phyloP scores from a whole-genome alignment of 306 rosid genomes.

The Dryas alaskensis region DNA sequence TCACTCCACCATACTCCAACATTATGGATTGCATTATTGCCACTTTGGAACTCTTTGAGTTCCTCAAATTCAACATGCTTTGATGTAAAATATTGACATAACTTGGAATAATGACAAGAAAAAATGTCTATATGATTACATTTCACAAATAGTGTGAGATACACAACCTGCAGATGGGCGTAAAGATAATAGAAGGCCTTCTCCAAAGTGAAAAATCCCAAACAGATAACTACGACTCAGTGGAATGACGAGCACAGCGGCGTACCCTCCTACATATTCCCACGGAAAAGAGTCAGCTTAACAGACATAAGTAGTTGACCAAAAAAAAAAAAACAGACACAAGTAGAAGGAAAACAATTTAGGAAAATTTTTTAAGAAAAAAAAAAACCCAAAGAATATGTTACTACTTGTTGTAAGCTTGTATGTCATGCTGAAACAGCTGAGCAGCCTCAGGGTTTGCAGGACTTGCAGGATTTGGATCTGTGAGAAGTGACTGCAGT shows the following conservation, averaged over 20 bases:
- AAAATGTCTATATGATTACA: conserved; percentile 7
- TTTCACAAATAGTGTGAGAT: conserved; percentile 2
- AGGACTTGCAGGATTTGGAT: conserved; percentile 35
- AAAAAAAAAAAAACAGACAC: too few relatives aligned
- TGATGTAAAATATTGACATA: conserved; percentile 5
- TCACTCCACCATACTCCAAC: background rate
- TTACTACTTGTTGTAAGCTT: conserved; percentile 36
- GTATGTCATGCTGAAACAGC: conserved; percentile 30
- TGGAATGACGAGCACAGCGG: conserved; percentile 30
- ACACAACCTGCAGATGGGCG: background rate
- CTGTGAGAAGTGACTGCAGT: conserved; percentile 34
- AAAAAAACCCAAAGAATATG: background rate
- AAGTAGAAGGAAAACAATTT: background rate
- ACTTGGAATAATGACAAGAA: background rate
- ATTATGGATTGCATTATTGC: background rate
- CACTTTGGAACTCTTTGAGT: conserved; percentile 9
- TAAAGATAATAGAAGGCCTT: background rate
- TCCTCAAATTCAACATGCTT: background rate
- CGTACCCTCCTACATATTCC: conserved; percentile 35
- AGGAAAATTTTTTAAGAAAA: background rate
- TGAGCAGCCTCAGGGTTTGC: conserved; percentile 38
- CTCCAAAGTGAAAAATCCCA: background rate
- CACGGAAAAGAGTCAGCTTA: background rate
- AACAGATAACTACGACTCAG: conserved; percentile 24
- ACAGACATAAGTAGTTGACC: background rate